These are phyloP conservation scores for Sugiyamaella smithiae DNA, from an alignment of 805 yeast genomes.

Conservation along the genomic window DNA sequence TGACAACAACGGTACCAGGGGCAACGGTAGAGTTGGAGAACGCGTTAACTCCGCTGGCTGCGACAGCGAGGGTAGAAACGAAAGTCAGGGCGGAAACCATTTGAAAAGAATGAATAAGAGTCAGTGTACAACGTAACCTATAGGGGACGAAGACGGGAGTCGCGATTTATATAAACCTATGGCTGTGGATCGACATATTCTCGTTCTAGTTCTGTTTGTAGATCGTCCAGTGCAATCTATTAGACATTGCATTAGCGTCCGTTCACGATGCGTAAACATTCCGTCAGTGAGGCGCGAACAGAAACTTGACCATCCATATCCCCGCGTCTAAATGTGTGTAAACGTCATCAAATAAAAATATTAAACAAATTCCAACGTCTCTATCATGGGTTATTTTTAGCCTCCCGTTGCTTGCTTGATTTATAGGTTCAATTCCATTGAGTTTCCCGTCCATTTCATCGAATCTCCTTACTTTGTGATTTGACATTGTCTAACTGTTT, in stretches of 20 bases:
- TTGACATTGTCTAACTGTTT: too few relatives aligned
- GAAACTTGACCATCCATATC: too few relatives aligned
- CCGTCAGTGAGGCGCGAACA: too few relatives aligned
- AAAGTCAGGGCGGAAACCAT: constrained; percentile 17
- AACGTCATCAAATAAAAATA: too few relatives aligned
- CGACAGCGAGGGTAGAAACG: constrained; percentile 19
- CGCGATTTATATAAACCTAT: background rate
- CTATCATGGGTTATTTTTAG: too few relatives aligned
- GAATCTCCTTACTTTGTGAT: too few relatives aligned
- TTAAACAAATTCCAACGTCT: too few relatives aligned
- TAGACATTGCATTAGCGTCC: constrained; percentile 1
- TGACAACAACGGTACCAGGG: constrained; percentile 8
- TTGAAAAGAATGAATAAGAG: background rate
- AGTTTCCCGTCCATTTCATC: too few relatives aligned
- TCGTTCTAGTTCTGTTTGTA: background rate
- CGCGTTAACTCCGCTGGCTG: constrained; percentile 19
- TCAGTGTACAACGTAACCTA: background rate
- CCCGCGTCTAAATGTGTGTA: too few relatives aligned
- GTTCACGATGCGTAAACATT: background rate
- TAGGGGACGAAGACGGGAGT: background rate
- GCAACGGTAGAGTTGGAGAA: constrained; percentile 14
- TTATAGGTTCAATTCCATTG: too few relatives aligned
- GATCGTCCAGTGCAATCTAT: background rate
- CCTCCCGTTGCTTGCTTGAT: too few relatives aligned
- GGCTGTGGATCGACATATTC: background rate